Conservation (phyloP, 1,139 yeast species). For the Pichia sp. region DNA sequence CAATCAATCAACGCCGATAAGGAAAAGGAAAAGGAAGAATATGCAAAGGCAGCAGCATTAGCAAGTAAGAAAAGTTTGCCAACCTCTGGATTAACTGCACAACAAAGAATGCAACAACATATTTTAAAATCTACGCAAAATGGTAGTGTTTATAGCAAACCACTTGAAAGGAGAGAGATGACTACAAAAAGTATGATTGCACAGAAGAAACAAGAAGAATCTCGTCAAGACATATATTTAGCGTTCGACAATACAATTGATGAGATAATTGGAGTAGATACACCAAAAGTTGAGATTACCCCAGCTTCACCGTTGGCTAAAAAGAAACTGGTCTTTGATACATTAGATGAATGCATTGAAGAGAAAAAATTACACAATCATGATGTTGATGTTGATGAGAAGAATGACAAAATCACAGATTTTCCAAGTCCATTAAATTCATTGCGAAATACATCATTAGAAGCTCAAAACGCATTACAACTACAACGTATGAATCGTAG, state of each 20-base stretch:
- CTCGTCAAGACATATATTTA: no score
- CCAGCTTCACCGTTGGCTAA: slow-evolving; percentile 3
- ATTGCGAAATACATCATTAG: slow-evolving; percentile 17
- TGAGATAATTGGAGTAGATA: background rate
- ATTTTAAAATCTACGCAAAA: slow-evolving; percentile 26
- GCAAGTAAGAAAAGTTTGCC: slow-evolving; percentile 14
- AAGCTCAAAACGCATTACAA: slow-evolving; percentile 17
- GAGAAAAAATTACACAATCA: no score
- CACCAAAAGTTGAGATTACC: background rate
- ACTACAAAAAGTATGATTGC: background rate
- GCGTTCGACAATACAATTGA: background rate
- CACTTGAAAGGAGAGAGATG: slow-evolving; percentile 16
- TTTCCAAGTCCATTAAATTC: slow-evolving; percentile 28
- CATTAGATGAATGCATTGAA: background rate
- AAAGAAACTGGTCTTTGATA: background rate
- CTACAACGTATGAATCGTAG: slow-evolving; percentile 15
- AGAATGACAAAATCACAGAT: background rate
- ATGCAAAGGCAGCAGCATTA: slow-evolving; percentile 18
- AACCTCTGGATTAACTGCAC: slow-evolving; percentile 22
- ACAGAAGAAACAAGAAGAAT: background rate
- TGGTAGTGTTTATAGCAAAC: slow-evolving; percentile 27
- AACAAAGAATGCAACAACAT: slow-evolving; percentile 30
- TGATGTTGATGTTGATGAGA: background rate
- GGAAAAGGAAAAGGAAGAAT: slow-evolving; percentile 1
- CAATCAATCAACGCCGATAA: background rate